Base-by-base conservation (phyloP, 2,329 filamentous ascomycete genomes). In the Zarea fungicola region DNA sequence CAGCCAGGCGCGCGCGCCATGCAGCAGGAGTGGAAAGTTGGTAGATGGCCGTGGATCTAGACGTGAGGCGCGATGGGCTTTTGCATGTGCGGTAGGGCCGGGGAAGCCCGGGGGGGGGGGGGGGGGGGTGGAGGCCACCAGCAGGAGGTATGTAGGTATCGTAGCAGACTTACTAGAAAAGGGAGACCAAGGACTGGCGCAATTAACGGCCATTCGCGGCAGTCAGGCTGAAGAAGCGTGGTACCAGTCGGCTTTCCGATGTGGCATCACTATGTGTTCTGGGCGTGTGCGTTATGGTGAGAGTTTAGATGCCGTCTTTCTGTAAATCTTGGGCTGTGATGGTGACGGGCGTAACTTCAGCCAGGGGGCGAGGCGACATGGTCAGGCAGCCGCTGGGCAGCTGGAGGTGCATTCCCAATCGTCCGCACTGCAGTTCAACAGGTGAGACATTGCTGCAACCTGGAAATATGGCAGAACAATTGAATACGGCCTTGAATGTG, bases 71-170 rank as follows among this genome's bases (percentile, higher is more conserved):
- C 28, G 28, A 48, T 41, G 44, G 36, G 28, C 44, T 41, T 36
- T 9, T 29, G 6, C 21, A 32, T 47, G 36, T 36, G 23, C 26
- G 40, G 32, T 26, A 26, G 35, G 19, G 40, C 35, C 36, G 44
- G 44, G 44, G 44, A 48, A 41, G 19, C 34, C 39, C 39, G 43
- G 43, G 43, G n/a, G n/a, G n/a, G n/a, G n/a, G n/a, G n/a, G n/a
- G n/a, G n/a, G n/a, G n/a, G n/a, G n/a, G n/a, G n/a, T n/a, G n/a
- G n/a, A n/a, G n/a, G n/a, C n/a, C n/a, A n/a, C n/a, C n/a, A n/a
- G n/a, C n/a, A n/a, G n/a, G n/a, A n/a, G n/a, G n/a, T n/a, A n/a
- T n/a, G n/a, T n/a, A n/a, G n/a, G n/a, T n/a, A n/a, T n/a, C n/a
- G n/a, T n/a, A n/a, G n/a, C n/a, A n/a, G n/a, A n/a, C n/a, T n/a